Evolutionary conservation across 495 filamentous ascomycete genomes (phyloP).

Genomic region (Aspergillus indologenus): DNA sequence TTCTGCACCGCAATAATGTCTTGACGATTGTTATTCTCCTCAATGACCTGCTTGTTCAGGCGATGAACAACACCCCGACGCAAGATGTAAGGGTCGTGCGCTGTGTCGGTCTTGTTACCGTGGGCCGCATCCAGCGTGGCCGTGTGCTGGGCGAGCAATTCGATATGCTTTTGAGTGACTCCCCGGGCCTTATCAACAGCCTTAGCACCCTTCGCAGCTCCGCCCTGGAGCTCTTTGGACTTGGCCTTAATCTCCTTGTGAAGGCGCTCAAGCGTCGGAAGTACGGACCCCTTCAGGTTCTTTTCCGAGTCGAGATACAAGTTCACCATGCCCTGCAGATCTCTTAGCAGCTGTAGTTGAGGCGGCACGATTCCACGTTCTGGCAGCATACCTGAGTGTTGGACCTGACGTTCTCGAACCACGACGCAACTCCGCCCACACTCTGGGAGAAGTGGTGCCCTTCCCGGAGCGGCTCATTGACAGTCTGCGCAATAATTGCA

Average conservation of each 20-base stretch:
- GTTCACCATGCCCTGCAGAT: constrained; percentile 67
- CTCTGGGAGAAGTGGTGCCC: constrained; percentile 88
- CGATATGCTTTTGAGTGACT: constrained; percentile 90
- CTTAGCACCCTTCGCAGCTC: constrained; percentile 85
- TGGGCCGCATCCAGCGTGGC: constrained; percentile 69
- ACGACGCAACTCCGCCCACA: constrained; percentile 75
- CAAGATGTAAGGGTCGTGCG: constrained; percentile 85
- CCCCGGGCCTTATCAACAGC: constrained; percentile 85
- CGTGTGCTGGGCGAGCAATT: constrained; percentile 81
- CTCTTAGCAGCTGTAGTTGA: neutral
- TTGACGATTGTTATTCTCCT: constrained; percentile 91
- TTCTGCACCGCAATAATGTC: constrained; percentile 86
- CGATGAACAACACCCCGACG: constrained; percentile 77
- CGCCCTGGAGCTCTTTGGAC: constrained; percentile 76
- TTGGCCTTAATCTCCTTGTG: constrained; percentile 97
- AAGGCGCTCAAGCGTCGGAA: constrained; percentile 83
- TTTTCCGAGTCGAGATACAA: constrained; percentile 86
- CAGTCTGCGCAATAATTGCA: constrained; percentile 52
- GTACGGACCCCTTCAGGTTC: constrained; percentile 74
- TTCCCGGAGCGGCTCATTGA: constrained; percentile 80
- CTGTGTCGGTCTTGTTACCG: constrained; percentile 57
- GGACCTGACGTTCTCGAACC: constrained; percentile 88
- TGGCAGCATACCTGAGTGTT: constrained; percentile 70
- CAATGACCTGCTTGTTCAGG: constrained; percentile 83
- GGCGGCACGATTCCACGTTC: too few relatives aligned